These are phyloP conservation scores for Pythium biforme DNA, from an alignment of 352 stramenopile genomes.

Conservation along the genomic window DNA sequence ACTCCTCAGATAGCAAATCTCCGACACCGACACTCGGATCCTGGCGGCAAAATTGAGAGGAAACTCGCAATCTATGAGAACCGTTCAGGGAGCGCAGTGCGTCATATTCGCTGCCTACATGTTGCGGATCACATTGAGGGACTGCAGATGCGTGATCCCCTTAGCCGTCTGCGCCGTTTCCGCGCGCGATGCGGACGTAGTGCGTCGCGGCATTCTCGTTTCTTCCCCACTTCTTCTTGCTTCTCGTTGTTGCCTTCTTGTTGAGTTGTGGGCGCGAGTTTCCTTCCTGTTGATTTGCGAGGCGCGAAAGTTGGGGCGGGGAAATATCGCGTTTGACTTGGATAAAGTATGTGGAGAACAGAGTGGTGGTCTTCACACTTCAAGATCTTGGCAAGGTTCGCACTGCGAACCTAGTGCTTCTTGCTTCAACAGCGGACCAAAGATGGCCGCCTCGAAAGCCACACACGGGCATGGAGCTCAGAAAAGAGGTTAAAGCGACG, in stretches of 20 bases:
- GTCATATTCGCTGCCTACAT: too few species aligned
- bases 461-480: too few species aligned
- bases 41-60: conserved; percentile 12
- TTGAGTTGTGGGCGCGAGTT: conserved; percentile 1
- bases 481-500: too few species aligned
- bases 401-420: background rate
- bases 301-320: background rate
- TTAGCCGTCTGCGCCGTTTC: conserved; percentile 24
- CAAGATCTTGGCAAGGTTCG: conserved; percentile 12
- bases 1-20: conserved; percentile 51
- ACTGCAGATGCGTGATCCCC: conserved; percentile 34
- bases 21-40: conserved; percentile 45
- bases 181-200: background rate
- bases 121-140: conserved; percentile 45
- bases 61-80: too few species aligned
- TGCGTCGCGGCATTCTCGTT: background rate
- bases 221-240: background rate
- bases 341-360: conserved; percentile 5
- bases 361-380: conserved; percentile 29
- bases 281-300: background rate
- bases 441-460: too few species aligned
- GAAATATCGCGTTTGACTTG: conserved; percentile 9
- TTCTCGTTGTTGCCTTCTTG: background rate
- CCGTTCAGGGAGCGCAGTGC: too few species aligned
- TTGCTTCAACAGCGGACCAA: too few species aligned